These are phyloP conservation scores for Candida chilensis DNA, from an alignment of 805 yeast species.

Conservation along the genomic window DNA sequence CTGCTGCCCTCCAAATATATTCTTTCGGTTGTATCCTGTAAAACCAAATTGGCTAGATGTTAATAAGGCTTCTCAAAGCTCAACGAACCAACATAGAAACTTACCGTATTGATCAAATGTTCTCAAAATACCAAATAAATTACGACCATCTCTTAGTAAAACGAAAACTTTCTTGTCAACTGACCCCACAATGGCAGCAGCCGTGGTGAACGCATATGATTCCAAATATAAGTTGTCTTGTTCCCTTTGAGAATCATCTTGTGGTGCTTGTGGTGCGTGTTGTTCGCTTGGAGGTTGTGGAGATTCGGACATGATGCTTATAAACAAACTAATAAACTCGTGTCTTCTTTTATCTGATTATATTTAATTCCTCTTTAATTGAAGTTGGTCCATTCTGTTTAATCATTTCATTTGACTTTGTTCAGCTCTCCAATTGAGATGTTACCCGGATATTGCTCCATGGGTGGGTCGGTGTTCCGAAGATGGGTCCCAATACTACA, in stretches of 20 bases:
- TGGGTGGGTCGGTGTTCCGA: too few relatives aligned
- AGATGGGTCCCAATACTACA: too few relatives aligned
- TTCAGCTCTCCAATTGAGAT: too few relatives aligned
- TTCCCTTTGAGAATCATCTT: too few relatives aligned
- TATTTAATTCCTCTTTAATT: too few relatives aligned
- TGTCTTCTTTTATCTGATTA: too few relatives aligned
- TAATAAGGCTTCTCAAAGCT: background rate
- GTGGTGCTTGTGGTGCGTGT: constrained; percentile 23
- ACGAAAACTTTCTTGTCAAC: constrained; percentile 81
- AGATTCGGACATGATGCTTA: constrained; percentile 1
- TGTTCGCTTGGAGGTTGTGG: background rate
- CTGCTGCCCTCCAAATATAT: constrained; percentile 50
- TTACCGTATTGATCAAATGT: constrained; percentile 86
- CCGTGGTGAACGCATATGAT: constrained; percentile 77
- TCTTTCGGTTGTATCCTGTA: constrained; percentile 87
- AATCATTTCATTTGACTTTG: too few relatives aligned
- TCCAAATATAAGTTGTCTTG: constrained; percentile 68
- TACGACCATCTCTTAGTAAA: constrained; percentile 81
- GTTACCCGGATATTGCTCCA: too few relatives aligned
- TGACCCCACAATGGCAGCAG: constrained; percentile 84
- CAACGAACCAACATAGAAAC: constrained; percentile 6
- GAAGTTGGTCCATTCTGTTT: too few relatives aligned
- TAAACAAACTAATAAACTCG: too few relatives aligned
- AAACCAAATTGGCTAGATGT: constrained; percentile 63
- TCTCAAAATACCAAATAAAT: constrained; percentile 80